Evolutionary conservation across 1,284 basidiomycete genomes (phyloP).

Genomic region (Pyrrhoderma noxium): DNA sequence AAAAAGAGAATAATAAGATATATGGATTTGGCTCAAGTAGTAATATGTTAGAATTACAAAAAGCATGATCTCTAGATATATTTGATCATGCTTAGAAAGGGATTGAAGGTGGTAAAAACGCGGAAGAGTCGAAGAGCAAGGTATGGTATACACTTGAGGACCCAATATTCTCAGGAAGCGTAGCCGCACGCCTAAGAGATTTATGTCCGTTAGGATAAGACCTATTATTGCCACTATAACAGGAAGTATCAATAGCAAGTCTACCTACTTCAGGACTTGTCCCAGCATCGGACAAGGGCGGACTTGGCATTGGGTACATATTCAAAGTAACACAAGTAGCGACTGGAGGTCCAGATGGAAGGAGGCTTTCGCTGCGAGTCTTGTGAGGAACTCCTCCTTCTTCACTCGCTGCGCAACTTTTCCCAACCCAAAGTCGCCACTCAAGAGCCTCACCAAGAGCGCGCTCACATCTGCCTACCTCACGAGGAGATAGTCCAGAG

Average conservation of each 20-base stretch:
- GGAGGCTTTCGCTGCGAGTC: slow-evolving; percentile 21
- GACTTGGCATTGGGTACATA: slow-evolving; percentile 10
- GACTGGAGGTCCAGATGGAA: slow-evolving; percentile 20
- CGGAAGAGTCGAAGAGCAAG: neutral
- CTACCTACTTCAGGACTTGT: slow-evolving; percentile 13
- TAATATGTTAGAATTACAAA: neutral
- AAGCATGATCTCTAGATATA: too few relatives aligned
- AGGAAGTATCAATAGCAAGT: neutral
- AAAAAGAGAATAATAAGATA: slow-evolving; percentile 1
- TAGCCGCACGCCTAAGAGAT: slow-evolving; percentile 11
- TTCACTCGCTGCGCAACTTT: slow-evolving; percentile 29
- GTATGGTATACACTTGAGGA: neutral
- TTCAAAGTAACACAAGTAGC: neutral
- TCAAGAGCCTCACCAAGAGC: slow-evolving; percentile 72
- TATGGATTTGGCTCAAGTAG: neutral
- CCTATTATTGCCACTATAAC: neutral
- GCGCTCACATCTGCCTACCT: slow-evolving; percentile 75
- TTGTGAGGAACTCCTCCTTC: slow-evolving; percentile 13
- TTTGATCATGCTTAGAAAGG: too few relatives aligned
- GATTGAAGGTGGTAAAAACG: neutral
- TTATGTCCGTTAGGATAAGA: neutral
- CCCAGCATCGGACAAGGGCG: slow-evolving; percentile 15
- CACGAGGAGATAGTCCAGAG: slow-evolving; percentile 67
- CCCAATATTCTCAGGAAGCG: slow-evolving; percentile 7
- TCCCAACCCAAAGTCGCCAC: slow-evolving; percentile 82